Evolutionary conservation across 106 monocot genomes (phyloP), one percentile per base, ranked within the genome.

Genomic region (Dendrobium huoshanense): DNA sequence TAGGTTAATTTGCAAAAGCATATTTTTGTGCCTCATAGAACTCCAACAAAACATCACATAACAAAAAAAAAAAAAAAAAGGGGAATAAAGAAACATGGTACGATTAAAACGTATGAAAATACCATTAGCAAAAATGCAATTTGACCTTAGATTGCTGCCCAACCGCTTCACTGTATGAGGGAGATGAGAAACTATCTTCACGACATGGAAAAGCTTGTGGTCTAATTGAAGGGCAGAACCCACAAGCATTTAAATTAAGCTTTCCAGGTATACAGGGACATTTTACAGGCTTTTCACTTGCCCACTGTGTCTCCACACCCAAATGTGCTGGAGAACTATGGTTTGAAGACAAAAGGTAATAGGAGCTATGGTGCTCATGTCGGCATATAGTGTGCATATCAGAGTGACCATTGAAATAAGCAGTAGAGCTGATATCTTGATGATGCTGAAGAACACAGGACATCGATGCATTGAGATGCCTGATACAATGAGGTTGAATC

Each of bases 331-430:
- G 37, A 24, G 77, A 80, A 82, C 83, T 43, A 48, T 79, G 78
- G 65, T 84, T 78, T n/a, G 79, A 82, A 76, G 94, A 86, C 37
- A 87, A 44, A 77, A 90, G 49, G 75, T 86, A 92, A 67, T 86
- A 90, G 49, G 89, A 90, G 81, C 83, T 87, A 15, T 76, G 94
- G 42, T 90, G 91, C 75, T 95, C 90, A 81, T 88, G 77, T 74
- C 83, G 78, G 48, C 88, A 88, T 31, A 88, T 9, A 77, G 80
- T 72, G 68, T 79, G 86, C 49, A 45, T 49, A 41, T 85, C 77
- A 67, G 55, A 82, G 44, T 77, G 84, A 59, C 84, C 75, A 17
- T 51, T 77, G 29, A 85, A 84, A 81, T 80, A 79, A 88, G 87
- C 20, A 15, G 67, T 73, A 37, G 89, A 79, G 70, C 82, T 83